Base-by-base conservation (phyloP, 495 filamentous ascomycete genomes). In the Tuber aestivum region DNA sequence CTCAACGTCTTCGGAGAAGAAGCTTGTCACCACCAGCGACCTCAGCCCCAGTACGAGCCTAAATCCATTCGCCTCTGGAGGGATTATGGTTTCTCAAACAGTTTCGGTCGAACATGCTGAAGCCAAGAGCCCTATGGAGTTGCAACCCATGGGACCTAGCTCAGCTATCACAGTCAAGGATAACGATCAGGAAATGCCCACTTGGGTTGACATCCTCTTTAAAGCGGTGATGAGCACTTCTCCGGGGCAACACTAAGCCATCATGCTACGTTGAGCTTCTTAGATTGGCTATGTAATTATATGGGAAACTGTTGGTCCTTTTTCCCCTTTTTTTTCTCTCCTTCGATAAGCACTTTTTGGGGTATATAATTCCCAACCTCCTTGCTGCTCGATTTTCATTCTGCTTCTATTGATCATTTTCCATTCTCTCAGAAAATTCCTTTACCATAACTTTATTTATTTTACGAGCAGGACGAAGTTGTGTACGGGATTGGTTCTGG, bases 21-120 rank as follows among this genome's bases (percentile, higher is more conserved):
- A 81, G 38, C 69, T 81, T n/a, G 79, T 81, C 16, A 32, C 72
- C n/a, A 37, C 69, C 23, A 21, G 45, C 7, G 50, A 61, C n/a
- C 50, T 61, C 14, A 32, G 69, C 35, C 69, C 76, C 23, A 68
- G 20, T 1, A 12, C 38, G n/a, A 41, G 27, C 23, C 38, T 32
- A 23, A 81, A 81, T 44, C 75, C 80, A 12, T 81, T 81, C n/a
- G 56, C 76, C 6, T 75, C 35, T 61, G 80, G 79, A 2, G 80
- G 80, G 37, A 81, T 81, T 35, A 81, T 81, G 80, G 76, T 81
- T 73, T 81, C 72, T 56, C 79, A 81, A 65, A 74, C 79, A 23
- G 80, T 81, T 35, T 81, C 80, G 20, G 40, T 81, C 37, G 77
- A 81, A 61, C 79, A 78, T n/a, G 79, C 74, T 9, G 79, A 81